A percentile compares a stretch with the other conserved stretches of the same genome.
Conservation (phyloP, 2,329 filamentous ascomycete genomes). For the Dissoconium aciculare region DNA sequence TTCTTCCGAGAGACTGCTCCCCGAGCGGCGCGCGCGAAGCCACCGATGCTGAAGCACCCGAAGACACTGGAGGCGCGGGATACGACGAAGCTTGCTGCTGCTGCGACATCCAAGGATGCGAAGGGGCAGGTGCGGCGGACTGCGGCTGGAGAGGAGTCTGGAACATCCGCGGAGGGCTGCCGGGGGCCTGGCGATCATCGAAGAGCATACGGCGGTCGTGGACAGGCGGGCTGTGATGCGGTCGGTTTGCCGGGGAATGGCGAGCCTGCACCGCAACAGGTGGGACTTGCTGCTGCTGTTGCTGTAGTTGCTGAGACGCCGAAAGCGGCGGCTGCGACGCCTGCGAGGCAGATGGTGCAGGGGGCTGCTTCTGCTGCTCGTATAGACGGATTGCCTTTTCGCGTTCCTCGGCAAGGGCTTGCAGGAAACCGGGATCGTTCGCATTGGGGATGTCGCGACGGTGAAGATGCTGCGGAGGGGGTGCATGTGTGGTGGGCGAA, state of each 20-base stretch:
- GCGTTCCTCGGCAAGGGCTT: slow-evolving; percentile 19
- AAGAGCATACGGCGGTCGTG: slow-evolving; percentile 12
- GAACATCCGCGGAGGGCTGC: not conserved
- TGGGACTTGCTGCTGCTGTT: no score
- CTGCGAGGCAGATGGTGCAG: no score
- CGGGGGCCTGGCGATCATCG: slow-evolving; percentile 19
- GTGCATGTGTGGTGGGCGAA: no score
- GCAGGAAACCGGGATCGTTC: slow-evolving; percentile 15
- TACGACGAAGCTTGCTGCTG: not conserved
- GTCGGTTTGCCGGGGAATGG: slow-evolving; percentile 17
- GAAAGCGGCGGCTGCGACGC: no score
- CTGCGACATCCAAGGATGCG: not conserved
- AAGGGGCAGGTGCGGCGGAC: slow-evolving; percentile 8
- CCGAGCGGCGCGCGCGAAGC: no score
- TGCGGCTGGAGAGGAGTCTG: no score
- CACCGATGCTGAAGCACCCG: no score
- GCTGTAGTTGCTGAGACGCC: no score
- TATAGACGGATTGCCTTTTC: slow-evolving; percentile 18
- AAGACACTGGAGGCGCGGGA: no score
- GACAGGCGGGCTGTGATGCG: slow-evolving; percentile 11
- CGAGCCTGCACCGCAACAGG: no score
- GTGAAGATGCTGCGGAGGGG: slow-evolving; percentile 17
- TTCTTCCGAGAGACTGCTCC: no score
- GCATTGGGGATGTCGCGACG: slow-evolving; percentile 11
- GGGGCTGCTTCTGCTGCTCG: not conserved